Evolutionary conservation across 306 rosid species (phyloP).

Genomic region (Cucumis cinereus): DNA sequence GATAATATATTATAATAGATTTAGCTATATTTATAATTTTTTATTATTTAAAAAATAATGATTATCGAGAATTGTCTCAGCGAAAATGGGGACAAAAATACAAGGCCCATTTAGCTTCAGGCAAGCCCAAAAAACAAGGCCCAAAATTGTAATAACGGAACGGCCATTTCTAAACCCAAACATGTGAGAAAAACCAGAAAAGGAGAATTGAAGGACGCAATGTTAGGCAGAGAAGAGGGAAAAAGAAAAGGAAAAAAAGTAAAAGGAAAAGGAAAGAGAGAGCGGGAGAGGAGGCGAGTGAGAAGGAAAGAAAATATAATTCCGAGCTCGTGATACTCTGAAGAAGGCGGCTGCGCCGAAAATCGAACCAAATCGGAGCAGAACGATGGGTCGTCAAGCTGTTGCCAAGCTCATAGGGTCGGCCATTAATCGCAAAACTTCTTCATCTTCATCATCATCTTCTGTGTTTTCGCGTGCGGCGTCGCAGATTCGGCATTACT

Average conservation of each 20-base stretch:
- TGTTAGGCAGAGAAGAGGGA: background rate
- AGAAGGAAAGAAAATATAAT: background rate
- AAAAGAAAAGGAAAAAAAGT: background rate
- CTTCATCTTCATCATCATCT: conserved; percentile 25
- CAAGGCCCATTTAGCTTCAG: background rate
- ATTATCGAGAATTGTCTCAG: too few relatives aligned
- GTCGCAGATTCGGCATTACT: conserved; percentile 32
- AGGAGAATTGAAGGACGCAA: background rate
- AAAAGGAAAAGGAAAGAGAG: background rate
- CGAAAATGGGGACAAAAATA: background rate
- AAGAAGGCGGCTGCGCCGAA: conserved; percentile 6
- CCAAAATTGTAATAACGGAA: background rate
- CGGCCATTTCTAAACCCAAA: background rate
- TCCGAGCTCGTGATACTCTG: background rate
- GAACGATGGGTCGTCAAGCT: conserved; percentile 60
- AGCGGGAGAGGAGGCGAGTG: background rate
- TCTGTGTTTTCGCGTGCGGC: conserved; percentile 5
- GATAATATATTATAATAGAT: too few relatives aligned
- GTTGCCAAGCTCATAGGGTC: conserved; percentile 42
- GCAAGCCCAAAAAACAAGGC: background rate
- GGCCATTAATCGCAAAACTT: conserved; percentile 35
- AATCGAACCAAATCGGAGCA: conserved; percentile 1
- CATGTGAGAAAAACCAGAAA: background rate
- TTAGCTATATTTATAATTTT: too few relatives aligned
- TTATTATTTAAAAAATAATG: too few relatives aligned